These are phyloP conservation scores for Rhizopus arrhizus DNA, from an alignment of 371 early-diverging fungal genomes.

Conservation along the genomic window DNA sequence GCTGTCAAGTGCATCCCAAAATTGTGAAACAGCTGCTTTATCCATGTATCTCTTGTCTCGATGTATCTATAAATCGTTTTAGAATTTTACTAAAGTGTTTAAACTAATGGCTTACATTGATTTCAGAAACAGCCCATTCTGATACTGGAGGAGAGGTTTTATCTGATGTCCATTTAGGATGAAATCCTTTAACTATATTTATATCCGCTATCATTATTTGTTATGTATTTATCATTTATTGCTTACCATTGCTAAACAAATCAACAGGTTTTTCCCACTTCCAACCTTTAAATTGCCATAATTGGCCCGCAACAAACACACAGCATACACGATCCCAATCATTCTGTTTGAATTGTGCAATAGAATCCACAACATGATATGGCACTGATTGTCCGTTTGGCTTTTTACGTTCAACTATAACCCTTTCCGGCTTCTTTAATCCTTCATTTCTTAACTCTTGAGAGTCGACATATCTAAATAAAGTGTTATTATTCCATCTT, in stretches of 20 bases:
- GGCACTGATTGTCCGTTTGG: conserved; percentile 50
- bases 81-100: neutral
- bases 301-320: conserved; percentile 85
- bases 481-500: neutral
- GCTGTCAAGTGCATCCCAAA: conserved; percentile 76
- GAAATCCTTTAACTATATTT: conserved; percentile 71
- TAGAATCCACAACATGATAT: conserved; percentile 74
- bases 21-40: conserved; percentile 70
- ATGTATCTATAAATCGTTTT: conserved; percentile 60
- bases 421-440: conserved; percentile 63
- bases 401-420: conserved; percentile 60
- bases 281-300: conserved; percentile 95
- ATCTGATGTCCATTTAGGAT: conserved; percentile 80
- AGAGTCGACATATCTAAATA: conserved; percentile 63
- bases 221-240: neutral
- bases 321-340: conserved; percentile 91
- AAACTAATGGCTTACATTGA: conserved; percentile 56
- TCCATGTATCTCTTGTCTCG: conserved; percentile 76
- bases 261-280: conserved; percentile 81
- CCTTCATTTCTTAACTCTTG: conserved; percentile 66
- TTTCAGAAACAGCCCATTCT: conserved; percentile 74
- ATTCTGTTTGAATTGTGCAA: conserved; percentile 65
- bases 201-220: neutral
- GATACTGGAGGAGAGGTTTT: conserved; percentile 56
- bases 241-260: conserved; percentile 74